Base-by-base conservation (phyloP, 2,329 filamentous ascomycete species). In the Dothideomycetes sp. region DNA sequence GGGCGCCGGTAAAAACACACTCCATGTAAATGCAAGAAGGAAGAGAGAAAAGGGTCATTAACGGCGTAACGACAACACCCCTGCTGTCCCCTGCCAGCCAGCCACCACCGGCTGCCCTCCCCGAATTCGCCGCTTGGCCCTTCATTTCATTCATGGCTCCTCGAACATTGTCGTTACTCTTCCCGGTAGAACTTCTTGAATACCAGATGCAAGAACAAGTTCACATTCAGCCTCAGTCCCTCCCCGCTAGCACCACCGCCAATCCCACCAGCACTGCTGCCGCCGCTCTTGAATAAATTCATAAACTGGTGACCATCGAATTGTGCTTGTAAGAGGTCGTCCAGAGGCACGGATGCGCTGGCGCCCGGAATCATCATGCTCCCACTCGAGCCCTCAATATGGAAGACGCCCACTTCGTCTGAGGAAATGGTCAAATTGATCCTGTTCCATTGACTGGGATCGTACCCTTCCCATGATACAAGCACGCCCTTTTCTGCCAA, bases 271-370 rank as follows among this genome's bases (percentile, higher is more conserved):
- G 39, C 33, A 27, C n/a, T n/a, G n/a, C n/a, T n/a, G n/a, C n/a
- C n/a, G n/a, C n/a, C n/a, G 3, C 39, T 75, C 58, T 93, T 86
- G 55, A 98, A 98, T 45, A 96, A 70, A 55, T 85, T 87, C 77
- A 96, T 88, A 60, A 94, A 94, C 64, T 95, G 87, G 53, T 87
- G 84, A 50, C 91, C 87, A 63, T 96, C 91, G 59, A 95, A 98
- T 63, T 98, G 93, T 37, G 91, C 89, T 64, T 95, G 87, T 54
- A 98, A 69, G 47, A 98, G 69, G 53, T 95, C 89, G 58, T 98
- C 91, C 54, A 98, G 81, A 19, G 88, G 80, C 31, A 98, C 76
- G 50, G 86, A 74, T 5, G 86, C 87, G 56, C 82, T 93, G 5
- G 88, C 91, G 4, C 91, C 91, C 0, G 91, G 89, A 37, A 98